Conservation (phyloP, 2,329 filamentous ascomycete species). For the Hymenoscyphus infarciens region DNA sequence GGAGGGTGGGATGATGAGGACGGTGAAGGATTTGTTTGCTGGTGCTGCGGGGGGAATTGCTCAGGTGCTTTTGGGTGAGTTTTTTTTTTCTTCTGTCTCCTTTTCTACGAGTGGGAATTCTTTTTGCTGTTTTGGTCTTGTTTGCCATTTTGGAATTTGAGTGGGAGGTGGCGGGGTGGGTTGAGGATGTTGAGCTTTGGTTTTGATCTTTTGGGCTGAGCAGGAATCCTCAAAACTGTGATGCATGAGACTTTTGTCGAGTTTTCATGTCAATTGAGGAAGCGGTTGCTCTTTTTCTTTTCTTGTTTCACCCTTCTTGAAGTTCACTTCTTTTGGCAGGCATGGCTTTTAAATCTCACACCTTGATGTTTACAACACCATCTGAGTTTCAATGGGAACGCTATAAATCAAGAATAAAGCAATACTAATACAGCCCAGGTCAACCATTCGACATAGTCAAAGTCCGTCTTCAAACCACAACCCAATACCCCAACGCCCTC, state of each 20-base stretch:
- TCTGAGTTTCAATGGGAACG: not conserved
- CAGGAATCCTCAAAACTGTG: too few species aligned
- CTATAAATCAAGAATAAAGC: not conserved
- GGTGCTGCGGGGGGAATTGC: constrained; percentile 90
- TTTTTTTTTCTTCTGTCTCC: not conserved
- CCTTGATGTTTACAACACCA: not conserved
- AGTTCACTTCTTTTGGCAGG: not conserved
- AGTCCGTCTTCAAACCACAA: constrained; percentile 89
- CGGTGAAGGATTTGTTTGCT: constrained; percentile 78
- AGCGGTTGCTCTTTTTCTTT: not conserved
- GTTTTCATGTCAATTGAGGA: too few species aligned
- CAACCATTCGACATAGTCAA: constrained; percentile 91
- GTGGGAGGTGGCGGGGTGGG: not conserved
- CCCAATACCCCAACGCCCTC: constrained; percentile 74
- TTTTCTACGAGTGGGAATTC: not conserved
- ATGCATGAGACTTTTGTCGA: too few species aligned
- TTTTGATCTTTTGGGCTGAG: not conserved
- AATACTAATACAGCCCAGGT: constrained; percentile 42
- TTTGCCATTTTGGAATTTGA: not conserved
- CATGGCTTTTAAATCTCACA: not conserved
- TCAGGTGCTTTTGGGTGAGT: constrained; percentile 86
- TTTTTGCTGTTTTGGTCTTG: not conserved
- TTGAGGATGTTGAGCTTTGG: not conserved
- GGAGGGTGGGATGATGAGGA: constrained; percentile 32
- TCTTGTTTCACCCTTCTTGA: not conserved